Evolutionary conservation across 192 early-diverging fungal species (phyloP), one percentile per base, ranked within the genome.

Genomic region (Linnemannia exigua): DNA sequence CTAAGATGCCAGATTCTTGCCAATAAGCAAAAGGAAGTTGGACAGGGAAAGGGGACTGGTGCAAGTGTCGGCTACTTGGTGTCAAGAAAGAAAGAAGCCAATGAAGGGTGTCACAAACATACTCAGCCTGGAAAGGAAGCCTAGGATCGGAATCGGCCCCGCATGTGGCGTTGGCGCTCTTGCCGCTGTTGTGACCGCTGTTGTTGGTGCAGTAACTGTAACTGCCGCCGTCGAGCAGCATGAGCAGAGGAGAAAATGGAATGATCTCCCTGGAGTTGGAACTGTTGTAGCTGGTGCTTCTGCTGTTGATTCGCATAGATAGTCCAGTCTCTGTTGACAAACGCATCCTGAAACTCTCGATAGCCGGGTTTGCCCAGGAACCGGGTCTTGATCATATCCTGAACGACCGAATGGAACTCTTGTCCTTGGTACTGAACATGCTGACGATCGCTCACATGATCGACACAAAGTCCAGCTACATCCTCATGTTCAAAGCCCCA

Each of bases 321-420:
- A 38, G 44, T 52, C 66, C 73, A 73, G 16, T n/a, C 25, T 36
- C 67, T 22, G 7, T n/a, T 58, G 20, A 83, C 71, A 44, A 83
- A 38, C 17, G 75, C 71, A 33, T 77, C 81, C 48, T 83, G 75
- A 54, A 83, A 83, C 69, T 83, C 81, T 37, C 16, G 19, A 38
- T 70, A 77, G 1, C 75, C 76, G 15, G 20, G 58, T 31, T 31
- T 47, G 35, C 81, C 75, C 37, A 50, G 33, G 44, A 69, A 83
- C 36, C 48, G 41, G 12, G 33, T 19, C 36, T 54, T 67, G 33
- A 83, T 41, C 25, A 54, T 63, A 15, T 46, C 63, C 50, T 69
- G 51, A n/a, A 77, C 75, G 35, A 58, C 31, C 17, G 67, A 25
- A 14, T 77, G 67, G 20, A 84, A 36, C 35, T 74, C 67, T 17